A percentile compares a stretch with the other conserved stretches of the same genome.
Evolutionary conservation across 345 rosid species (phyloP).

Genomic region (Acer saccharum): DNA sequence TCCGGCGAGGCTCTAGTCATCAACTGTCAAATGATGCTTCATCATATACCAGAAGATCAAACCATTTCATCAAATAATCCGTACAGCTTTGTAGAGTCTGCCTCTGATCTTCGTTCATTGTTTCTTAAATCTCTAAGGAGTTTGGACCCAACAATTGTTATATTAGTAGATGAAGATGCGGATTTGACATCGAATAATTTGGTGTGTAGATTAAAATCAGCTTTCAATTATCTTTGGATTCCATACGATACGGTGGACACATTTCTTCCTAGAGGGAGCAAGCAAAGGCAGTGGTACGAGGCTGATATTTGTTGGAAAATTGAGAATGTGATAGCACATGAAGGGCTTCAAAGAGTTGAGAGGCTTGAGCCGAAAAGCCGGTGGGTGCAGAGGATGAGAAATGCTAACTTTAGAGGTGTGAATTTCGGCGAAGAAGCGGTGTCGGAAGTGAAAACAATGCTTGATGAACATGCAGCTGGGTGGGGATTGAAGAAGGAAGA

Average conservation of each 20-base stretch:
- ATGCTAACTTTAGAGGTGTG: constrained; percentile 51
- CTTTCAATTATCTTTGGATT: constrained; percentile 88
- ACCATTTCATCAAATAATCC: constrained; percentile 28
- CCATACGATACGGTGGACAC: constrained; percentile 83
- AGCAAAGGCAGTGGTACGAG: constrained; percentile 84
- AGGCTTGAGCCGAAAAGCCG: constrained; percentile 64
- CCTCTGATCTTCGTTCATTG: constrained; percentile 43
- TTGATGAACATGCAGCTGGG: constrained; percentile 87
- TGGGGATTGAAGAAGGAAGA: constrained; percentile 93
- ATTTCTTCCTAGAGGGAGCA: constrained; percentile 66
- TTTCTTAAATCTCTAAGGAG: constrained; percentile 65
- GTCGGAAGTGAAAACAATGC: constrained; percentile 71
- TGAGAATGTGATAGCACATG: constrained; percentile 79
- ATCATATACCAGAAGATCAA: constrained; percentile 66
- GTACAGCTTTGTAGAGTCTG: constrained; percentile 24
- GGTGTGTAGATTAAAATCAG: constrained; percentile 60
- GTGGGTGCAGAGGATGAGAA: constrained; percentile 81
- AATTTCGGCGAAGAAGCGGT: constrained; percentile 57
- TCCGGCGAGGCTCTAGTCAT: constrained; percentile 65
- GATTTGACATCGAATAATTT: constrained; percentile 70
- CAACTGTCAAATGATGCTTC: constrained; percentile 92
- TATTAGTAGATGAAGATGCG: constrained; percentile 82
- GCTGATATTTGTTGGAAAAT: constrained; percentile 78
- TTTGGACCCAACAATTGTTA: constrained; percentile 65
- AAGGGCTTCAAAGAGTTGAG: constrained; percentile 77